phyloP scores from a whole-genome alignment of 352 stramenopile genomes.

The Phytopythium chamaehyphon region DNA sequence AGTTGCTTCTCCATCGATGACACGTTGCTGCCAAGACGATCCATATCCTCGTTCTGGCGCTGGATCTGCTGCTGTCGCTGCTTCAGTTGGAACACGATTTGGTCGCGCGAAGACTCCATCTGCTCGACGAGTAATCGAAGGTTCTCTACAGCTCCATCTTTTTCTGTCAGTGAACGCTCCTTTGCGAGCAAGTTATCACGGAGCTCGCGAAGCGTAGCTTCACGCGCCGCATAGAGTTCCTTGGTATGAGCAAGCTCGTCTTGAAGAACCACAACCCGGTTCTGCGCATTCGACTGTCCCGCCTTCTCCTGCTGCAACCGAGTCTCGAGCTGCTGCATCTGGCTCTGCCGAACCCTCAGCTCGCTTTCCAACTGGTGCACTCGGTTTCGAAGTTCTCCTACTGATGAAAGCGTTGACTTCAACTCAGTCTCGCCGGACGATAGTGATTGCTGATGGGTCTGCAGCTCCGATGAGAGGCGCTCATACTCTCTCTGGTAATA shows the following conservation, averaged over 20 bases:
- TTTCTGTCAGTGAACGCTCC: conserved; percentile 56
- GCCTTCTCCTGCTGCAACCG: conserved; percentile 66
- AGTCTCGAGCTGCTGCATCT: conserved; percentile 51
- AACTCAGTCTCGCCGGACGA: conserved; percentile 53
- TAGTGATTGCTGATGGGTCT: conserved; percentile 53
- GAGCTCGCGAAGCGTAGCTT: conserved; percentile 55
- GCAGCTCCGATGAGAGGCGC: conserved; percentile 59
- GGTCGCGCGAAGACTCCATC: conserved; percentile 79
- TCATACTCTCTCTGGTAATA: conserved; percentile 79
- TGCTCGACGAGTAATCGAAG: conserved; percentile 74
- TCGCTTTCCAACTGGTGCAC: conserved; percentile 64
- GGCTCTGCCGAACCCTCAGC: conserved; percentile 45
- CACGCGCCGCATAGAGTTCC: conserved; percentile 44
- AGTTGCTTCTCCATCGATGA: conserved; percentile 40
- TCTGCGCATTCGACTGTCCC: conserved; percentile 47
- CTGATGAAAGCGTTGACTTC: conserved; percentile 45
- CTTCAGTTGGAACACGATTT: conserved; percentile 75
- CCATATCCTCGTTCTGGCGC: conserved; percentile 43
- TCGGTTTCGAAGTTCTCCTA: conserved; percentile 55
- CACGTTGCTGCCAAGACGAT: conserved; percentile 50
- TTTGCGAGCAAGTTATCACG: conserved; percentile 53
- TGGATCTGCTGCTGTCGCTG: conserved; percentile 67
- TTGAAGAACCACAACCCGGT: conserved; percentile 48
- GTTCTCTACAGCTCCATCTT: conserved; percentile 59
- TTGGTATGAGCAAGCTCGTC: conserved; percentile 56